Conservation (phyloP, 306 rosid genomes). For the Cercis canadensis region DNA sequence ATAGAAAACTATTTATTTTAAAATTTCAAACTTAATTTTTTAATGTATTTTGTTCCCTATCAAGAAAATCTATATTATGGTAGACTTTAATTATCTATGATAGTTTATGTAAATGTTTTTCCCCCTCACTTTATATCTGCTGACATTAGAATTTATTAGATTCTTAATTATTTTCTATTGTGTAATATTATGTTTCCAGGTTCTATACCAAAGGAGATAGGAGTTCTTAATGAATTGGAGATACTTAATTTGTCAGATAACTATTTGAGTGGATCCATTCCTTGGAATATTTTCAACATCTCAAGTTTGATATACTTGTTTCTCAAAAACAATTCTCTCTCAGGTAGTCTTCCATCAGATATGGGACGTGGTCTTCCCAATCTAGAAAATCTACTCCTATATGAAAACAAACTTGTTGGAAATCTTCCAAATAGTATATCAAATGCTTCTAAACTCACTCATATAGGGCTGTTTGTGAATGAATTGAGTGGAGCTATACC, state of each 20-base stretch:
- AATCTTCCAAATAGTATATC: neutral
- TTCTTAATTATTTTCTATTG: no score
- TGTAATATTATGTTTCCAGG: no score
- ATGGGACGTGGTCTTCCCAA: neutral
- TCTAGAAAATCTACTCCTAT: neutral
- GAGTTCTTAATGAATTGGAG: no score
- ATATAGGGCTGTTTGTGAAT: neutral
- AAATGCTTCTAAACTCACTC: neutral
- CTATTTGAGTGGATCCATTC: neutral
- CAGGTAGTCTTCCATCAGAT: neutral
- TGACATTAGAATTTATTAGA: no score
- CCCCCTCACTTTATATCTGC: no score
- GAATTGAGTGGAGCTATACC: neutral
- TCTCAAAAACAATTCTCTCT: neutral
- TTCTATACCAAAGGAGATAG: no score
- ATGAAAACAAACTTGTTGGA: neutral
- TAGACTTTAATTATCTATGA: no score
- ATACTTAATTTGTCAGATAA: neutral
- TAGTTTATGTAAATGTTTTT: no score
- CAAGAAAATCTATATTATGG: no score
- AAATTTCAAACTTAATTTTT: no score
- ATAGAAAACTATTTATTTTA: neutral
- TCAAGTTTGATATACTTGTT: neutral
- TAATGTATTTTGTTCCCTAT: no score
- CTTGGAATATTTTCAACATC: conserved; percentile 7